Evolutionary conservation across 352 stramenopile species (phyloP).

Genomic region (Globisporangium nodosum): DNA sequence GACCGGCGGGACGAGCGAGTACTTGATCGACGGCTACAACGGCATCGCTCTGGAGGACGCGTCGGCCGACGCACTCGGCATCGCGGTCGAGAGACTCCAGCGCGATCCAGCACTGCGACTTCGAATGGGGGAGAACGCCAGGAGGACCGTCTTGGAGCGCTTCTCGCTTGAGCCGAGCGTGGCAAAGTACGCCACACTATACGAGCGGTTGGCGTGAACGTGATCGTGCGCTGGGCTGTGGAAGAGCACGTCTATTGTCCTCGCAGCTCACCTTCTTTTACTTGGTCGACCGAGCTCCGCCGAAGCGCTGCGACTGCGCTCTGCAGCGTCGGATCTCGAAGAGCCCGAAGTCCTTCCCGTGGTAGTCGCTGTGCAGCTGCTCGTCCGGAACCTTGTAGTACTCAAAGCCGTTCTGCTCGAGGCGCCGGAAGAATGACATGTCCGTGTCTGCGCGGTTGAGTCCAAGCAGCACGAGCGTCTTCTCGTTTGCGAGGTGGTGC

Average conservation of each 20-base stretch:
- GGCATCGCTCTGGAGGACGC: constrained; percentile 29
- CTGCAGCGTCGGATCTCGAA: constrained; percentile 48
- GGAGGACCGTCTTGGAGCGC: constrained; percentile 25
- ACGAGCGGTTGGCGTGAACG: constrained; percentile 22
- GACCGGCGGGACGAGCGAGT: constrained; percentile 35
- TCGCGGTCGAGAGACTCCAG: constrained; percentile 25
- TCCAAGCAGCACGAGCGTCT: constrained; percentile 62
- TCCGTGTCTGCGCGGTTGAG: constrained; percentile 69
- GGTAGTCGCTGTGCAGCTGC: constrained; percentile 43
- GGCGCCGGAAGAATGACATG: constrained; percentile 57
- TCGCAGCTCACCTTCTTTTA: not conserved
- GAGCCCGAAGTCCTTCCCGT: constrained; percentile 74
- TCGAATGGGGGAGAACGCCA: constrained; percentile 27
- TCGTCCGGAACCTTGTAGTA: constrained; percentile 80
- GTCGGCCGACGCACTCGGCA: constrained; percentile 20
- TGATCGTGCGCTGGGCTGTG: not conserved
- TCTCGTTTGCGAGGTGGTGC: constrained; percentile 25
- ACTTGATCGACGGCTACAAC: constrained; percentile 37
- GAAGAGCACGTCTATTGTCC: not conserved
- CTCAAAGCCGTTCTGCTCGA: constrained; percentile 65
- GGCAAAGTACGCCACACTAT: constrained; percentile 31
- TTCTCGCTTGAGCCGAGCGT: constrained; percentile 24
- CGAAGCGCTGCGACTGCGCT: constrained; percentile 9
- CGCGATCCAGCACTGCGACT: constrained; percentile 15
- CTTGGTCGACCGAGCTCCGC: not conserved